Evolutionary conservation across 1,284 basidiomycete genomes (phyloP).

Genomic region (Prillingera fragicola): DNA sequence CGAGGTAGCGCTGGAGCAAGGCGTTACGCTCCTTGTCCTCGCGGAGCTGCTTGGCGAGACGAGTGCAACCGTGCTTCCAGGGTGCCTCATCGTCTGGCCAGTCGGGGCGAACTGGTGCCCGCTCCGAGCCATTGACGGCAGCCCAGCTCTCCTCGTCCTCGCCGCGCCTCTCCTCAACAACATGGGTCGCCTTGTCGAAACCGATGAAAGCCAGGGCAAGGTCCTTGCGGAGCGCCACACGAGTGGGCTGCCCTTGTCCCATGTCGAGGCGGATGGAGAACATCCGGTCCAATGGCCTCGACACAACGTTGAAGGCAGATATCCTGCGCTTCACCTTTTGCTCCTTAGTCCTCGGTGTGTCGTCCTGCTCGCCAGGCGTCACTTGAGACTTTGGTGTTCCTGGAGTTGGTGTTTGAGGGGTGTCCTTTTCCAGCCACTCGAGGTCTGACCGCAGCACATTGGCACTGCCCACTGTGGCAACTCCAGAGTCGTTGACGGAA

Average conservation of each 20-base stretch:
- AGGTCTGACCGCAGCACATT: constrained; percentile 37
- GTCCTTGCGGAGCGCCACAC: constrained; percentile 40
- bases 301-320: constrained; percentile 24
- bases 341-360: constrained; percentile 27
- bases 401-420: constrained; percentile 1
- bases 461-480: constrained; percentile 26
- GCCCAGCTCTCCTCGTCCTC: constrained; percentile 34
- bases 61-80: constrained; percentile 30
- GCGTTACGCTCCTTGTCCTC: constrained; percentile 32
- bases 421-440: constrained; percentile 21
- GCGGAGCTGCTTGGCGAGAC: constrained; percentile 23
- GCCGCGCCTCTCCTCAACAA: constrained; percentile 30
- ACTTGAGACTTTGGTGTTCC: constrained; percentile 17
- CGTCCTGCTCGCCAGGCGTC: constrained; percentile 19
- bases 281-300: constrained; percentile 27
- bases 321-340: constrained; percentile 28
- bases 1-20: constrained; percentile 37
- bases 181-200: constrained; percentile 19
- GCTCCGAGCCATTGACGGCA: constrained; percentile 16
- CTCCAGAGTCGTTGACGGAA: constrained; percentile 25
- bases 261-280: constrained; percentile 37
- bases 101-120: constrained; percentile 23
- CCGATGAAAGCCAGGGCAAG: constrained; percentile 38
- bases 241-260: constrained; percentile 23
- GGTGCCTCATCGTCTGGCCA: constrained; percentile 41